A percentile compares a stretch with the other conserved stretches of the same genome.
Conservation (phyloP, 192 early-diverging fungal genomes). For the Rhizophagus sp. region DNA sequence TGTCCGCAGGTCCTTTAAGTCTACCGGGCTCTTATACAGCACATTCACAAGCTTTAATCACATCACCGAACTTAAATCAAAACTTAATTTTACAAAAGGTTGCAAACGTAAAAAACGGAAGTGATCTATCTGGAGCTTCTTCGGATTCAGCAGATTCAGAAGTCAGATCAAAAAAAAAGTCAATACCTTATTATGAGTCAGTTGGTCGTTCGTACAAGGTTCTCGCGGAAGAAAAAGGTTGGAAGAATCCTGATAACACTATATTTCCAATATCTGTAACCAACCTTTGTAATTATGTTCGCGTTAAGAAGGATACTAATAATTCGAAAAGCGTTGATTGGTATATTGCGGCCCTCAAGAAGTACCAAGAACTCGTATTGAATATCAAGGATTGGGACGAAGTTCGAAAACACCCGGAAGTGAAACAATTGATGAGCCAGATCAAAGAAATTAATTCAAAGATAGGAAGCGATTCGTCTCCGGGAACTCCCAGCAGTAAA, state of each 20-base stretch:
- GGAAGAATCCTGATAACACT: constrained; percentile 12
- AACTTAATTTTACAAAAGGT: background rate
- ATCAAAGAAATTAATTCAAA: constrained; percentile 6
- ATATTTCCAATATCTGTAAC: constrained; percentile 15
- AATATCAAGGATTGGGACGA: constrained; percentile 17
- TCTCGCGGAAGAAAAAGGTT: constrained; percentile 7
- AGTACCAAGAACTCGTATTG: constrained; percentile 5
- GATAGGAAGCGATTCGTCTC: background rate
- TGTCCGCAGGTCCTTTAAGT: background rate
- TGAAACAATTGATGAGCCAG: background rate
- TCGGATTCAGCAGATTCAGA: constrained; percentile 2
- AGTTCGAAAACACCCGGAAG: constrained; percentile 16
- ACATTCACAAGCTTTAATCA: background rate
- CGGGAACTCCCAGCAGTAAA: background rate
- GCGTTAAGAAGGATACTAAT: constrained; percentile 10
- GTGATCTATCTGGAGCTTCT: background rate
- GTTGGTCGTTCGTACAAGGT: constrained; percentile 9
- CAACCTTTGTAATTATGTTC: constrained; percentile 9
- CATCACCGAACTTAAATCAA: background rate
- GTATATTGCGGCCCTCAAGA: constrained; percentile 22
- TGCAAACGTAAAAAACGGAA: background rate
- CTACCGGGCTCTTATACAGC: background rate
- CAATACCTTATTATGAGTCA: background rate
- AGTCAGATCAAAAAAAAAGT: background rate
- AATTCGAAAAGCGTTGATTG: constrained; percentile 18